Conservation (phyloP, 306 rosid genomes). For the Fragaria iinumae region DNA sequence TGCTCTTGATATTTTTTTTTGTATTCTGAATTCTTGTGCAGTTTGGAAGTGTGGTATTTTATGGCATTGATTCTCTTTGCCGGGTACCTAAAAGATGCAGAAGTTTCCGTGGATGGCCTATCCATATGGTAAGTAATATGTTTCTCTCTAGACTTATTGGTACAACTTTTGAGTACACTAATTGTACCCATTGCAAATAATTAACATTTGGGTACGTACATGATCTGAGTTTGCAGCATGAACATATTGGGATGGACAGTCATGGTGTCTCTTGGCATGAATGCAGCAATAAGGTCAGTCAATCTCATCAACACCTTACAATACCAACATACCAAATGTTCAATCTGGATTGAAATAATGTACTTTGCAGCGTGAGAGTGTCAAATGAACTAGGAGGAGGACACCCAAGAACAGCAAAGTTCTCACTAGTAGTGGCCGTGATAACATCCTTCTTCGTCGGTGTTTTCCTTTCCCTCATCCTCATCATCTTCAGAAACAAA, state of each 20-base stretch:
- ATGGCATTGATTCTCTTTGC: constrained; percentile 84
- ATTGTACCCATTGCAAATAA: neutral
- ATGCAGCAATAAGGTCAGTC: constrained; percentile 66
- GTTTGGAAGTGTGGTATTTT: constrained; percentile 83
- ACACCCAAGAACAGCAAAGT: constrained; percentile 83
- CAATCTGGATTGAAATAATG: neutral
- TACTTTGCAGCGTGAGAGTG: constrained; percentile 67
- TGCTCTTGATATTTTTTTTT: neutral
- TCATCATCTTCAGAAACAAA: constrained; percentile 30
- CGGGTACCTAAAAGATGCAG: constrained; percentile 74
- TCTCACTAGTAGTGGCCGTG: constrained; percentile 70
- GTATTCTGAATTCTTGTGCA: constrained; percentile 17
- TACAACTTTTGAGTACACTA: neutral
- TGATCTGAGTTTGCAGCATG: constrained; percentile 45
- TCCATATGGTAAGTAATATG: constrained; percentile 62
- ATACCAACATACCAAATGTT: neutral
- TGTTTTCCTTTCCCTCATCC: constrained; percentile 32
- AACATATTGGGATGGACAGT: constrained; percentile 75
- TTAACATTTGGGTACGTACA: neutral
- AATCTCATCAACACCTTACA: neutral
- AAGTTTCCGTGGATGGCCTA: constrained; percentile 67
- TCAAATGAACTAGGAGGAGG: constrained; percentile 85
- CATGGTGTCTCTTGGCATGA: constrained; percentile 63
- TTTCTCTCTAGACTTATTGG: neutral
- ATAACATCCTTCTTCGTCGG: constrained; percentile 42